Base-by-base conservation (phyloP, 352 stramenopile species). In the Saprolegnia parasitica region DNA sequence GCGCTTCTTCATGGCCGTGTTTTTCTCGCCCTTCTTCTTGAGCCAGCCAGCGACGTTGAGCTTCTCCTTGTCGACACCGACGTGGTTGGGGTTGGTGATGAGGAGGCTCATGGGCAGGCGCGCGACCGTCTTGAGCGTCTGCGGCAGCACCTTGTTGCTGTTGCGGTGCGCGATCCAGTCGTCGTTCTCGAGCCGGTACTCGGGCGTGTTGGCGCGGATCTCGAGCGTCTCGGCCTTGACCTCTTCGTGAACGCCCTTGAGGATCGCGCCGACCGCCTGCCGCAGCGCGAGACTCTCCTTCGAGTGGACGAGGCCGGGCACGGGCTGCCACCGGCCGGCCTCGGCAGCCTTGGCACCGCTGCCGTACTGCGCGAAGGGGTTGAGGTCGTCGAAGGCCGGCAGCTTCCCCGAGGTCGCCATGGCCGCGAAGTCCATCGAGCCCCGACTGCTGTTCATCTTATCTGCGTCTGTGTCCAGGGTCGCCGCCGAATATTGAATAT, bases 211-310 rank as follows among this genome's bases (percentile, higher is more conserved):
- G 16, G 87, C 87, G 13, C 87, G 78, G 55, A 95, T 81, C 74
- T 95, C 87, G 26, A 95, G 76, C 66, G 92, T 86, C 0, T 78
- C 77, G 0, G 84, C 79, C n/a, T 84, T 89, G 52, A 92, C 90
- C 56, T 92, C 82, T 52, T 90, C 82, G 58, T 93, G 85, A 4
- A 87, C 81, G 46, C 71, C 83, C 72, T 91, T 89, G 18, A 95
- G 71, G 40, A 91, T 79, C 60, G 86, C 79, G 9, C 81, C 81
- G 42, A 95, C 81, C 23, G 81, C 78, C 11, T 78, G 81, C 24
- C 85, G 82, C 57, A 95, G 90, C 70, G 81, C 79, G 0, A 93
- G 72, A 54, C 84, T 92, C 73, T 95, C 86, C 68, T 95, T 93
- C 65, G 81, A 91, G 76, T 93, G 84, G 56, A 78, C 73, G 9